phyloP scores from a whole-genome alignment of 257 asterid genomes.

The Nicotiana paniculata region DNA sequence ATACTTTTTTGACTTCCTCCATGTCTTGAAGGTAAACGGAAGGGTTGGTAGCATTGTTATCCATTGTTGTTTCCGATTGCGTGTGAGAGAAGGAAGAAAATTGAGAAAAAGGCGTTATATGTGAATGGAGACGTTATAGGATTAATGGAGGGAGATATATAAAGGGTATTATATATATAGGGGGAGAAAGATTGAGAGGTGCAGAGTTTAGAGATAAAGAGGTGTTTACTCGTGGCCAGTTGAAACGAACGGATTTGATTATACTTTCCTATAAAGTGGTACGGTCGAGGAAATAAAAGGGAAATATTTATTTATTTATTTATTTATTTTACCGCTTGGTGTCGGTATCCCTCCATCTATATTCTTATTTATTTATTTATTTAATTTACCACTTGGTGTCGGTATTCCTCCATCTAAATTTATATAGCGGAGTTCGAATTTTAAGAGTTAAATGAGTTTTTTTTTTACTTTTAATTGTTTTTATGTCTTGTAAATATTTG shows the following conservation, averaged over 20 bases:
- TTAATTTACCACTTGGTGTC: no score
- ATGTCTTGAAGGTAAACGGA: conserved; percentile 41
- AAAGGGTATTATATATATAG: not conserved
- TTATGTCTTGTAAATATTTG: no score
- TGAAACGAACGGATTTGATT: not conserved
- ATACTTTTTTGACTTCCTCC: conserved; percentile 48
- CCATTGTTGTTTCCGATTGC: not conserved
- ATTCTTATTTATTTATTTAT: no score
- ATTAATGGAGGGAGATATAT: not conserved
- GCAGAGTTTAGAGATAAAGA: not conserved
- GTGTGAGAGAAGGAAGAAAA: not conserved
- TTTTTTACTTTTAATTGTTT: no score
- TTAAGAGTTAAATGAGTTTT: no score
- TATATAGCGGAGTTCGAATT: no score
- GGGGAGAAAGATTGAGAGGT: not conserved
- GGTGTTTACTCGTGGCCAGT: not conserved
- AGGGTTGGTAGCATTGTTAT: conserved; percentile 16
- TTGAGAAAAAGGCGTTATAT: not conserved
- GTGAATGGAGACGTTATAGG: not conserved
- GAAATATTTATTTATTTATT: no score
- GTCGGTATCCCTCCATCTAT: no score
- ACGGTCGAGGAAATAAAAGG: not conserved
- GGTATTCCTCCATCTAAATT: no score
- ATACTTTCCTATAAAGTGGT: not conserved
- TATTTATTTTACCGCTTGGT: no score